Conservation (phyloP, 208 protist species). For the Zelonia costaricensis region DNA sequence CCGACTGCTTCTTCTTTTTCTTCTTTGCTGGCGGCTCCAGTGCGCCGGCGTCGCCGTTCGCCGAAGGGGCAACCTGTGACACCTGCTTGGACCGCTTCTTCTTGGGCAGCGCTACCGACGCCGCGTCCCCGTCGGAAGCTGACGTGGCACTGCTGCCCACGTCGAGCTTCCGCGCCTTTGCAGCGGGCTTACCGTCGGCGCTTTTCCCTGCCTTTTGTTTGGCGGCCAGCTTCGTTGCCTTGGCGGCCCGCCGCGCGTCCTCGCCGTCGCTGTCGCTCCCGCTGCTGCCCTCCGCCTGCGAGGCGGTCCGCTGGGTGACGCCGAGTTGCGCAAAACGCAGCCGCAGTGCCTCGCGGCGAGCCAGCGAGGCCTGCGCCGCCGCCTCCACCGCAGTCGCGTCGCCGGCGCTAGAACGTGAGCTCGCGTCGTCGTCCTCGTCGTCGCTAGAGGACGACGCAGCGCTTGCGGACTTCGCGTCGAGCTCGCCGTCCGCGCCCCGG, state of each 20-base stretch:
- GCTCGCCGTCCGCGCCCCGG: background rate
- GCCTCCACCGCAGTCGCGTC: conserved; percentile 3
- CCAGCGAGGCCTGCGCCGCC: conserved; percentile 9
- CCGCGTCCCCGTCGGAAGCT: no score
- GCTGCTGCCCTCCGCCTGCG: conserved; percentile 15
- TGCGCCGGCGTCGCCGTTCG: background rate
- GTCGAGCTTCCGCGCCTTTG: no score
- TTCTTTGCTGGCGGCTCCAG: background rate
- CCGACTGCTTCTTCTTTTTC: conserved; percentile 1
- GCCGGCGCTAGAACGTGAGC: background rate
- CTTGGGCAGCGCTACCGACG: no score
- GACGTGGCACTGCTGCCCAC: no score
- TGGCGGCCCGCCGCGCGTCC: background rate
- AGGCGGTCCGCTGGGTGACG: background rate
- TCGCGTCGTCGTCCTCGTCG: background rate
- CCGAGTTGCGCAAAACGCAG: conserved; percentile 16
- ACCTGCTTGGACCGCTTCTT: no score
- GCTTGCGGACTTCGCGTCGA: background rate
- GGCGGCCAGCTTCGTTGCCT: background rate
- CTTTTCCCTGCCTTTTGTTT: background rate
- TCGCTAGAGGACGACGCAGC: background rate
- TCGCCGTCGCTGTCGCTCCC: conserved; percentile 5
- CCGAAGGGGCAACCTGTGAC: no score
- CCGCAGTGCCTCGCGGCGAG: background rate
- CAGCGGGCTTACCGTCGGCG: no score